Percentiles rank a stretch among this genome's conserved stretches.
phyloP scores from a whole-genome alignment of 805 yeast genomes.

The Candida fluviatilis region DNA sequence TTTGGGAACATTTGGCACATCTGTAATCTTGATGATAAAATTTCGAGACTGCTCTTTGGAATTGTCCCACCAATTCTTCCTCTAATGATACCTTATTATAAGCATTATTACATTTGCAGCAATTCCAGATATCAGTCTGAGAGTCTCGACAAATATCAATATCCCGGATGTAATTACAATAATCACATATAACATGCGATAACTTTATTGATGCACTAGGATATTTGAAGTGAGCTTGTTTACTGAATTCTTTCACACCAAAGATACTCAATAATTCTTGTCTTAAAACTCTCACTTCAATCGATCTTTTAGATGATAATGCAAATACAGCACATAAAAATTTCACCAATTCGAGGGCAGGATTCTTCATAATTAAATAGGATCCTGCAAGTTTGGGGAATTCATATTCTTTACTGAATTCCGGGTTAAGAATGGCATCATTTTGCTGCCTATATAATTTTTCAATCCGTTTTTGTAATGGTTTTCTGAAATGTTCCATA shows the following conservation, averaged over 20 bases:
- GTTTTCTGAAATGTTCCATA: slow-evolving; percentile 54
- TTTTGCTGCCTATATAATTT: slow-evolving; percentile 65
- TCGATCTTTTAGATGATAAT: slow-evolving; percentile 56
- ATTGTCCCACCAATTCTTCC: slow-evolving; percentile 68
- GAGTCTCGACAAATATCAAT: slow-evolving; percentile 79
- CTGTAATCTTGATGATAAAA: slow-evolving; percentile 77
- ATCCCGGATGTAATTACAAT: slow-evolving; percentile 71
- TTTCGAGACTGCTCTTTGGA: slow-evolving; percentile 49
- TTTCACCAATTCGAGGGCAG: slow-evolving; percentile 78
- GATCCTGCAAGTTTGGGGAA: slow-evolving; percentile 81
- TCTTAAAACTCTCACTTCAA: slow-evolving; percentile 73
- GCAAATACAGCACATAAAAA: slow-evolving; percentile 66
- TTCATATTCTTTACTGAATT: slow-evolving; percentile 57
- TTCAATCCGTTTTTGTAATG: slow-evolving; percentile 62
- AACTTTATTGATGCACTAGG: slow-evolving; percentile 71
- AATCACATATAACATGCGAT: slow-evolving; percentile 69
- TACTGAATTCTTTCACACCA: slow-evolving; percentile 81
- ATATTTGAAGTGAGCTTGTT: slow-evolving; percentile 64
- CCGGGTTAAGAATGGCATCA: slow-evolving; percentile 66
- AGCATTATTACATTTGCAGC: slow-evolving; percentile 61
- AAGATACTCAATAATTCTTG: slow-evolving; percentile 68
- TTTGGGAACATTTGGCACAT: slow-evolving; percentile 71
- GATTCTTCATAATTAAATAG: slow-evolving; percentile 53
- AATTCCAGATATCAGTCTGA: slow-evolving; percentile 49
- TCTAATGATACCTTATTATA: slow-evolving; percentile 71